Evolutionary conservation across 116 monocot genomes (phyloP), one percentile per base, ranked within the genome.

Genomic region (Thalassia testudinum): DNA sequence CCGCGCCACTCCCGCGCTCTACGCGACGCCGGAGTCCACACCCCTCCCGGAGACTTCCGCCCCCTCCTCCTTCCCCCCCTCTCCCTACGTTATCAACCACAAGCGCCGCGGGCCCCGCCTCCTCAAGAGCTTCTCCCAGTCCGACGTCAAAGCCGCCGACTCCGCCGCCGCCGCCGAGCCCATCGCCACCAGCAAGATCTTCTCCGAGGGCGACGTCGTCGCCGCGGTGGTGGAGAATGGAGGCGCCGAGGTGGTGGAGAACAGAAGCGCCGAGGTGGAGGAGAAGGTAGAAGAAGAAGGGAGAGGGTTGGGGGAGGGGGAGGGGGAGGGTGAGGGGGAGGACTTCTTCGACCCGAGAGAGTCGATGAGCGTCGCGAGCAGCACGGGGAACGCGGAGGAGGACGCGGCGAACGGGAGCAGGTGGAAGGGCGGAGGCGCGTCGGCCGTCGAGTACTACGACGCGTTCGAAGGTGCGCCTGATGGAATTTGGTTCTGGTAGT

Each of bases 381-480:
- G 47, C 55, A 28, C 50, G 4, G 78, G 30, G 30, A 34, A 78
- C 30, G 15, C 44, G 16, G 78, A 70, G 55, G 81, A 75, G 21
- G 48, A 50, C 42, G 66, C 5, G 25, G 44, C 28, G 42, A 8
- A 17, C 22, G 7, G 69, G 67, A 19, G 34, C 54, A 1, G 56
- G 37, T 6, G 57, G 50, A 54, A 68, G 44, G 18, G 66, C 73
- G 5, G 47, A 29, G 44, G 74, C 74, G 49, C 70, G 24, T 2
- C 30, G 10, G 79, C 69, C 50, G 87, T 34, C 6, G 30, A 87
- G 30, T 87, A 58, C 28, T 87, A 65, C 30, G 79, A 82, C 69
- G 82, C 82, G 1, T 74, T 57, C 49, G 83, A 87, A 78, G 82
- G 87, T 87, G n/a, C n/a, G n/a, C n/a, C n/a, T n/a, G n/a, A n/a